A percentile compares a stretch with the other conserved stretches of the same genome.
These are phyloP conservation scores for Fusarium domesticum DNA, from an alignment of 2,329 filamentous ascomycete species.

Conservation along the genomic window DNA sequence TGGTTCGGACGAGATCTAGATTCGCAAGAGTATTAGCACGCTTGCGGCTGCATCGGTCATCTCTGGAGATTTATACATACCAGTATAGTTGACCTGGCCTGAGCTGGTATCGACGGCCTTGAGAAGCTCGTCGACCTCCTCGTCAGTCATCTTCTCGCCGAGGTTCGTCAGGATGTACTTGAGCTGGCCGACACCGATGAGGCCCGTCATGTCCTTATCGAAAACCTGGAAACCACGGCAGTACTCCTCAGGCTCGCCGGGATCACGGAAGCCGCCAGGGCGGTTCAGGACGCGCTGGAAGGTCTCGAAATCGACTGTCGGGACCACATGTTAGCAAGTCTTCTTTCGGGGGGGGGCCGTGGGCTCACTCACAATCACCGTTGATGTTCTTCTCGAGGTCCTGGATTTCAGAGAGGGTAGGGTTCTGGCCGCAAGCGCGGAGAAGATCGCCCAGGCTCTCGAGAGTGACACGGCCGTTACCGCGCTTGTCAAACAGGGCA, in stretches of 20 bases:
- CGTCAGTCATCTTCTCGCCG: conserved; percentile 98
- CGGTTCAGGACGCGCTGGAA: conserved; percentile 97
- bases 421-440: conserved; percentile 96
- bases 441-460: conserved; percentile 89
- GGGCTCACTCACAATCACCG: conserved; percentile 73
- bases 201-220: conserved; percentile 97
- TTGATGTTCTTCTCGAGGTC: conserved; percentile 90
- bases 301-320: conserved; percentile 90
- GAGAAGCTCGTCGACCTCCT: conserved; percentile 97
- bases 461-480: conserved; percentile 84
- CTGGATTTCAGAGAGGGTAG: conserved; percentile 85
- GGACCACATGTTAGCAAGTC: conserved; percentile 9
- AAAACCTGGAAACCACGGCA: conserved; percentile 99
- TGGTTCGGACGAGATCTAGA: conserved; percentile 77
- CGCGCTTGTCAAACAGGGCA: conserved; percentile 98
- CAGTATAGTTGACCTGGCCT: conserved; percentile 96
- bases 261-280: conserved; percentile 95
- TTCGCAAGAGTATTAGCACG: conserved; percentile 1
- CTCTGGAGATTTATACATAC: conserved; percentile 43
- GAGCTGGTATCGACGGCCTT: conserved; percentile 97
- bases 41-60: not conserved
- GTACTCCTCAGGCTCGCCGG: conserved; percentile 96
- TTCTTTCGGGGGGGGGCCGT: not conserved
- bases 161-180: conserved; percentile 97
- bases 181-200: conserved; percentile 95